Percentiles rank a stretch among this genome's conserved stretches.
Conservation (phyloP, 306 rosid genomes). For the Medicago arabica region DNA sequence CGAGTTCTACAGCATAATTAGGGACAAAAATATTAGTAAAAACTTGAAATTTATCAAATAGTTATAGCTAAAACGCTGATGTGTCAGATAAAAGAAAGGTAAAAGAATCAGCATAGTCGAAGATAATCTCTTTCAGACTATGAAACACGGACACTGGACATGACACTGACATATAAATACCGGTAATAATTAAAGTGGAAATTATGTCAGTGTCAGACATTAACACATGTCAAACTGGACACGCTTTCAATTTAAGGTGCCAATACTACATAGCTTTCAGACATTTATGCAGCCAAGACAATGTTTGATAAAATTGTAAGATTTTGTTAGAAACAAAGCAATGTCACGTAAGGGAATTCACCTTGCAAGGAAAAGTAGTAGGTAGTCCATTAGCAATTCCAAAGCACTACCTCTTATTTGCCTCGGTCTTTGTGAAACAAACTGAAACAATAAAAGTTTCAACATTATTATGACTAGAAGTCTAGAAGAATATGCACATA, state of each 20-base stretch:
- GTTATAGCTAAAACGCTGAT: constrained; percentile 19
- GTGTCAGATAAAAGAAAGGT: not conserved
- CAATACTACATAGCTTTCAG: not conserved
- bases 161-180: not conserved
- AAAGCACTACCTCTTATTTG: constrained; percentile 81
- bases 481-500: constrained; percentile 24
- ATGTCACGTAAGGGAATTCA: constrained; percentile 39
- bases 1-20: constrained; percentile 64
- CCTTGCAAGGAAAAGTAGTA: constrained; percentile 83
- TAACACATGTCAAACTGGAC: not conserved
- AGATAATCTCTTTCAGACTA: constrained; percentile 5
- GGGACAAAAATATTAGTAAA: constrained; percentile 12
- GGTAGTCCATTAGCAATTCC: constrained; percentile 71
- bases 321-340: constrained; percentile 13
- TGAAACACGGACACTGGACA: not conserved
- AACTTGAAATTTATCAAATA: constrained; percentile 26
- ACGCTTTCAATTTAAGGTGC: not conserved
- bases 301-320: constrained; percentile 25
- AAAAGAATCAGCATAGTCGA: not conserved
- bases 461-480: constrained; percentile 31
- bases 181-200: not conserved
- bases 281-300: not conserved
- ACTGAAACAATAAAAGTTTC: constrained; percentile 56
- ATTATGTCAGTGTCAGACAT: not conserved
- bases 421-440: constrained; percentile 85